A percentile compares a stretch with the other conserved stretches of the same genome.
Conservation (phyloP, 2,329 filamentous ascomycete species). For the Clarireedia monteithiana region DNA sequence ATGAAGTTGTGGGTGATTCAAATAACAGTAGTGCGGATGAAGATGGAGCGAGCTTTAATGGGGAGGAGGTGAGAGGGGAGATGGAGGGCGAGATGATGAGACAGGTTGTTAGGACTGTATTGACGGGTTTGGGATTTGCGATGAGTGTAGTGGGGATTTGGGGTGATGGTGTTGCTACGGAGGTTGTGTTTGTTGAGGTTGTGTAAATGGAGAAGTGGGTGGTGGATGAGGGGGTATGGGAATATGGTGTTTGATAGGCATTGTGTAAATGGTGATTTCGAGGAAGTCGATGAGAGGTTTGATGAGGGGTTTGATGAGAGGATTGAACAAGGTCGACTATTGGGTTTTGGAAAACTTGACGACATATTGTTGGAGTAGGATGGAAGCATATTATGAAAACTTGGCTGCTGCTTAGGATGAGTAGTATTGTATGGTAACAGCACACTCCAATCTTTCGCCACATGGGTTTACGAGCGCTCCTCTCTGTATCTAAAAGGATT, state of each 20-base stretch:
- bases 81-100: conserved; percentile 48
- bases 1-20: conserved; percentile 55
- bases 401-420: background rate
- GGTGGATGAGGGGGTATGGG: background rate
- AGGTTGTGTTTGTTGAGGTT: conserved; percentile 20
- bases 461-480: background rate
- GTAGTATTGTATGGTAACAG: background rate
- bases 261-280: too few species aligned
- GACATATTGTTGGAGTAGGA: background rate
- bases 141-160: conserved; percentile 59
- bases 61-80: conserved; percentile 51
- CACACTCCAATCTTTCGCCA: conserved; percentile 1
- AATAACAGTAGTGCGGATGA: conserved; percentile 45
- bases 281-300: too few species aligned
- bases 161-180: conserved; percentile 47
- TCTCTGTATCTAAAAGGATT: background rate
- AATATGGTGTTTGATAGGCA: background rate
- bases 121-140: conserved; percentile 49
- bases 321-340: background rate
- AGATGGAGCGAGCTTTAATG: conserved; percentile 41
- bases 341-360: background rate
- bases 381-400: background rate
- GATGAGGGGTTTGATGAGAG: background rate
- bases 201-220: background rate
- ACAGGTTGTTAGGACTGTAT: conserved; percentile 45